These are phyloP conservation scores for Pyronema omphalodes DNA, from an alignment of 495 filamentous ascomycete genomes.

Conservation along the genomic window DNA sequence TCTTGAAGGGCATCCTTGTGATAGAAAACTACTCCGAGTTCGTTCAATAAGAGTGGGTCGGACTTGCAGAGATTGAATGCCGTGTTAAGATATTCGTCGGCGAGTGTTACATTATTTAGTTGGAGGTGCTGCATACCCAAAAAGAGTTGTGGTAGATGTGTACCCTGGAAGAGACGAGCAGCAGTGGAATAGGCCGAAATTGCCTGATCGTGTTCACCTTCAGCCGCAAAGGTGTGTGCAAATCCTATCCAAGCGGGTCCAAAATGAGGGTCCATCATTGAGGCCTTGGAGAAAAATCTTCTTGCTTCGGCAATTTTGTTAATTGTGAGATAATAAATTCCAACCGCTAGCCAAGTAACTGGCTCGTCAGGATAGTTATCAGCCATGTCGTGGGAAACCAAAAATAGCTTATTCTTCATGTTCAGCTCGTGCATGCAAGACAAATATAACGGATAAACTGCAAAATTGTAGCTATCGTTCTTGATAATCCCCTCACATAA, in stretches of 20 bases:
- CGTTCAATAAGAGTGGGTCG: conserved; percentile 84
- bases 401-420: conserved; percentile 71
- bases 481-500: conserved; percentile 69
- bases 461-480: conserved; percentile 72
- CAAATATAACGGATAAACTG: conserved; percentile 74
- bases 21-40: conserved; percentile 85
- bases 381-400: conserved; percentile 84
- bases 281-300: conserved; percentile 90
- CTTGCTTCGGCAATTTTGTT: conserved; percentile 82
- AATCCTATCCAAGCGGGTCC: conserved; percentile 98
- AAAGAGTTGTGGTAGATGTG: conserved; percentile 89
- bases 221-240: conserved; percentile 98
- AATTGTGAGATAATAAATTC: conserved; percentile 82
- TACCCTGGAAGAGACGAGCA: conserved; percentile 87
- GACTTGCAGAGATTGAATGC: conserved; percentile 58
- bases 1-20: conserved; percentile 65
- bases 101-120: conserved; percentile 82
- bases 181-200: conserved; percentile 96
- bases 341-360: conserved; percentile 81
- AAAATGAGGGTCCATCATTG: conserved; percentile 92
- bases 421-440: conserved; percentile 79
- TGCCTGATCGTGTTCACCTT: conserved; percentile 96
- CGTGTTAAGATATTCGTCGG: conserved; percentile 85
- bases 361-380: conserved; percentile 83
- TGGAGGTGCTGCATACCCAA: conserved; percentile 96